Evolutionary conservation across 805 yeast species (phyloP).

Genomic region (Metschnikowia rubicola): DNA sequence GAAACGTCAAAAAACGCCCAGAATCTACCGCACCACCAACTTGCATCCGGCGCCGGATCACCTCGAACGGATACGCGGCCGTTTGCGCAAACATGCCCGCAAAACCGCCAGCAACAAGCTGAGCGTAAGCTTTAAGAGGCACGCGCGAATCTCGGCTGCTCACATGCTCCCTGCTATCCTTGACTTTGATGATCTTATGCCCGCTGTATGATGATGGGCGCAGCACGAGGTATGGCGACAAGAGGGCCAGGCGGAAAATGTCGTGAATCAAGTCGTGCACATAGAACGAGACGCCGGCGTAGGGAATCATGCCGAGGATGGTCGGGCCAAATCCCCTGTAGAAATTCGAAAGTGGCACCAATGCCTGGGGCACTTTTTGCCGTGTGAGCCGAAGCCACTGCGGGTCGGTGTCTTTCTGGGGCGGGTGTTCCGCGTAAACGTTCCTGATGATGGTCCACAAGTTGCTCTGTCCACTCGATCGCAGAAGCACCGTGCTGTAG

Average conservation of each 20-base stretch:
- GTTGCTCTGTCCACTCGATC: conserved; percentile 22
- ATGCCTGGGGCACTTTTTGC: conserved; percentile 27
- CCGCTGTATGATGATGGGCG: conserved; percentile 7
- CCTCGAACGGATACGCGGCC: conserved; percentile 96
- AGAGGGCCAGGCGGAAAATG: conserved; percentile 58
- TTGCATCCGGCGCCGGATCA: conserved; percentile 90
- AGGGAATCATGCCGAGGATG: conserved; percentile 91
- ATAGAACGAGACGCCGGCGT: conserved; percentile 95
- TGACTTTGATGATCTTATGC: conserved; percentile 19
- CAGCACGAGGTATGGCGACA: conserved; percentile 52
- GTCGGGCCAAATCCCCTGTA: conserved; percentile 95
- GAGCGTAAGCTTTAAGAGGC: conserved; percentile 89
- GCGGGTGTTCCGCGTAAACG: conserved; percentile 37
- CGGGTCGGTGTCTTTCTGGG: conserved; percentile 32
- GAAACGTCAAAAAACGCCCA: conserved; percentile 54
- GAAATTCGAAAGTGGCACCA: conserved; percentile 57
- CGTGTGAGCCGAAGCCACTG: conserved; percentile 36
- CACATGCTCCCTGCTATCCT: conserved; percentile 17
- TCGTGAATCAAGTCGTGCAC: conserved; percentile 93
- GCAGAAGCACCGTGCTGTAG: conserved; percentile 18
- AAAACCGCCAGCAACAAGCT: conserved; percentile 88
- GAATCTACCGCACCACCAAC: conserved; percentile 76
- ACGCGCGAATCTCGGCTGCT: conserved; percentile 42
- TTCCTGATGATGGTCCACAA: conserved; percentile 29
- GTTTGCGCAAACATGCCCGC: conserved; percentile 96